Evolutionary conservation across 2,329 filamentous ascomycete species (phyloP), one percentile per base, ranked within the genome.

Genomic region (Epichloe elymi): DNA sequence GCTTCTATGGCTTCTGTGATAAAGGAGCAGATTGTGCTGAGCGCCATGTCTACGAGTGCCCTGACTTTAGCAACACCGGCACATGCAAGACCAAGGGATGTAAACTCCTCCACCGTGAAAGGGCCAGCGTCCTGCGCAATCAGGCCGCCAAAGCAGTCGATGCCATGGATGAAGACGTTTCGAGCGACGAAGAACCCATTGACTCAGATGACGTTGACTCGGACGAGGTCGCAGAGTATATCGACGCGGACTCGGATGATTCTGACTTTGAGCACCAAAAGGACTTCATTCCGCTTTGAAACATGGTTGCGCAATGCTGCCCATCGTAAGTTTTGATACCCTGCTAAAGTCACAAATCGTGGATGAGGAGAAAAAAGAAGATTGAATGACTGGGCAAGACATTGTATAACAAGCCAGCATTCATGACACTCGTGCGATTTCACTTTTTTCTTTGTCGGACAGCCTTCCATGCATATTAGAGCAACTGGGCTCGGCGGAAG

Each of bases 1-100:
- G 87, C 30, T 80, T 82, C 50, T 78, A 90, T 62, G 91, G 93
- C 49, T 97, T 89, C 68, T 97, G 93, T 72, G 83, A 86, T 55
- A 86, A 86, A 65, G 93, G 91, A 54, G 76, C 78, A 51, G 69
- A 75, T 51, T 97, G 93, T 69, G 69, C 79, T 54, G 82, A 93
- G 56, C 85, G 89, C 54, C 93, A 98, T 71, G 85, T 91, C 52
- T 85, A 85, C 69, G 91, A 97, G 68, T 97, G 93, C 68, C 91
- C 93, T 55, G 86, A 95, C 66, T 96, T 94, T 73, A 87, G 88
- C 76, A 95, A 95, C 70, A 88, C 80, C 54, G 91, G 91, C 61
- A 74, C 75, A 55, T 98, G 93, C 79, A 82, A 82, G 65, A 82
- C 79, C 65, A 82, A 83, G 68, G 82, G 83, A 58, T 97, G 91